Conservation (phyloP, 2,329 filamentous ascomycete species). For the Dactylellina haptotyla region DNA sequence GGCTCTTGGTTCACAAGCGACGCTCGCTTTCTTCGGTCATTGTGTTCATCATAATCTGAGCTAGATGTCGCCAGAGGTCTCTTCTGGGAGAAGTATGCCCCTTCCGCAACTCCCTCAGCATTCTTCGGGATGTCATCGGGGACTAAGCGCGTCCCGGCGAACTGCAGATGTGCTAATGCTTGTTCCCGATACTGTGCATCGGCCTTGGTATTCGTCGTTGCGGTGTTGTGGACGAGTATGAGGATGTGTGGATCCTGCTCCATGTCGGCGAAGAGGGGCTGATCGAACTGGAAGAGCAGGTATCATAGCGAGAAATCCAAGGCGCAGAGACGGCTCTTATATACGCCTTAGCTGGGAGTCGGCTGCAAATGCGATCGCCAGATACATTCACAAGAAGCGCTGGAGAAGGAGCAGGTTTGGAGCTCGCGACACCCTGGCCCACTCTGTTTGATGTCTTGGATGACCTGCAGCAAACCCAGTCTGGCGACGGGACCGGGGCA, state of each 20-base stretch:
- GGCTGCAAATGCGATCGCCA: background rate
- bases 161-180: conserved; percentile 17
- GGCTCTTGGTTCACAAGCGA: conserved; percentile 3
- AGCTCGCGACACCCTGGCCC: background rate
- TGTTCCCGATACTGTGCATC: conserved; percentile 35
- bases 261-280: conserved; percentile 32
- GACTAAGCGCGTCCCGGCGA: conserved; percentile 14
- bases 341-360: background rate
- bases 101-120: background rate
- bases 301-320: conserved; percentile 13
- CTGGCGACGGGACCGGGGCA: too few relatives aligned
- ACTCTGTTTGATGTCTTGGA: conserved; percentile 20
- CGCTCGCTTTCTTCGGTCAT: conserved; percentile 13
- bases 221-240: conserved; percentile 35
- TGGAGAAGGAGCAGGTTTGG: background rate
- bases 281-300: background rate
- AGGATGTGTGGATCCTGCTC: conserved; percentile 33
- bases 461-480: conserved; percentile 18
- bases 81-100: background rate
- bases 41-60: conserved; percentile 14
- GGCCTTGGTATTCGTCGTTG: conserved; percentile 34
- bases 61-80: conserved; percentile 7
- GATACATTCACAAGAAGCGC: background rate
- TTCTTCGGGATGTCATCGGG: background rate
- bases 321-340: background rate